phyloP scores from a whole-genome alignment of 257 asterid genomes.

The Nicotiana undulata region DNA sequence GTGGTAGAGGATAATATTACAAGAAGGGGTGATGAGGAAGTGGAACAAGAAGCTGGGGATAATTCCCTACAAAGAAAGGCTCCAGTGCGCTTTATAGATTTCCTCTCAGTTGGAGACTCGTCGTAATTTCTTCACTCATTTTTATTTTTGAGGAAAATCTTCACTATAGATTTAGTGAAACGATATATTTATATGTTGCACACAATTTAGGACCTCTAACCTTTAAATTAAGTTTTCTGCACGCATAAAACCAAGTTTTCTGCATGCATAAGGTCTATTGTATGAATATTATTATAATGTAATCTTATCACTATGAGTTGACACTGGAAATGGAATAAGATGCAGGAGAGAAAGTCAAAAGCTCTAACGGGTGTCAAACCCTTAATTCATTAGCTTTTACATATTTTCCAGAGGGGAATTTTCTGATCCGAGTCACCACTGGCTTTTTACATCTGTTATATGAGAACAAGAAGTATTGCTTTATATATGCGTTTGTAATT shows the following conservation, averaged over 20 bases:
- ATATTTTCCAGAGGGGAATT: too few relatives aligned
- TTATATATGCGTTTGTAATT: too few relatives aligned
- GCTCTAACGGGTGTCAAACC: background rate
- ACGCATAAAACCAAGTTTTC: background rate
- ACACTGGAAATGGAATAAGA: background rate
- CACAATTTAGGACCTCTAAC: background rate
- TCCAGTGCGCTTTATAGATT: slow-evolving; percentile 35
- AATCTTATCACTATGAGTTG: background rate
- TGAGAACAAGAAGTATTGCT: too few relatives aligned
- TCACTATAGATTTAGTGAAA: slow-evolving; percentile 1
- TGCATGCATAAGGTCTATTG: background rate
- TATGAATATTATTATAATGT: background rate
- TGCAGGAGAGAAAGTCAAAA: background rate
- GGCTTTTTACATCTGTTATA: too few relatives aligned
- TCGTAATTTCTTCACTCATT: slow-evolving; percentile 5
- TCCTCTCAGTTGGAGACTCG: slow-evolving; percentile 38
- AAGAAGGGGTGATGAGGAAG: slow-evolving; percentile 39
- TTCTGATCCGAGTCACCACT: too few relatives aligned
- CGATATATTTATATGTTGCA: background rate
- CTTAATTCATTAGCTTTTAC: too few relatives aligned
- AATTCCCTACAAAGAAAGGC: background rate
- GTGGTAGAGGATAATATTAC: slow-evolving; percentile 42
- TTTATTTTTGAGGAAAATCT: background rate
- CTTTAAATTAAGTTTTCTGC: background rate
- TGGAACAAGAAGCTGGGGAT: slow-evolving; percentile 27